phyloP scores from a whole-genome alignment of 768 basidiomycete genomes.

The Suillus bovinus region DNA sequence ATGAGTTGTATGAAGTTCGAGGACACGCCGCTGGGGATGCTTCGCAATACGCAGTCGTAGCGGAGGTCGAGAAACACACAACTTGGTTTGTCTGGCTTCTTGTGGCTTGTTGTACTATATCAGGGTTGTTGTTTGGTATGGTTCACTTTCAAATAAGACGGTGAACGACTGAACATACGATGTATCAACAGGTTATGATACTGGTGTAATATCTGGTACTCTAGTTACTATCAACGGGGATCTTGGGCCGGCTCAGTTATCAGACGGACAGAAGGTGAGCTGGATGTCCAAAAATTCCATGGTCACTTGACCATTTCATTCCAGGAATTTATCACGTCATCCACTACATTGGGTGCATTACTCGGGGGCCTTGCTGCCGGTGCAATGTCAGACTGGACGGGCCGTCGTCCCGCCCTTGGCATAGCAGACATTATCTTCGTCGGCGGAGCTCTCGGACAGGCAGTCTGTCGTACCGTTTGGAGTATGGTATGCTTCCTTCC shows the following conservation, averaged over 20 bases:
- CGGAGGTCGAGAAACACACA: constrained; percentile 64
- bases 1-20: constrained; percentile 18
- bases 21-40: constrained; percentile 44
- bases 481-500: constrained; percentile 51
- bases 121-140: constrained; percentile 74
- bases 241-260: constrained; percentile 56
- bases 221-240: constrained; percentile 71
- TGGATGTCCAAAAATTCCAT: not conserved
- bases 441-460: constrained; percentile 69
- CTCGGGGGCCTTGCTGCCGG: constrained; percentile 74
- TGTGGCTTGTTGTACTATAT: constrained; percentile 72
- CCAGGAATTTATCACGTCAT: constrained; percentile 79
- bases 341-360: constrained; percentile 77
- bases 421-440: constrained; percentile 76
- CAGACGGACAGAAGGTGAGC: constrained; percentile 61
- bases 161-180: constrained; percentile 5
- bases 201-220: constrained; percentile 80
- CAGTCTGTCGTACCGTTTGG: constrained; percentile 68
- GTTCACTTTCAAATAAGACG: not conserved
- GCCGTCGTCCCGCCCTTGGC: constrained; percentile 62
- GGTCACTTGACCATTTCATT: not conserved
- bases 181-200: constrained; percentile 64
- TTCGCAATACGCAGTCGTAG: constrained; percentile 57
- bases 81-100: constrained; percentile 81
- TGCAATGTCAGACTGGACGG: constrained; percentile 68